phyloP scores from a whole-genome alignment of 2,329 filamentous ascomycete species.

The Paracorniculantispora psalliotae region DNA sequence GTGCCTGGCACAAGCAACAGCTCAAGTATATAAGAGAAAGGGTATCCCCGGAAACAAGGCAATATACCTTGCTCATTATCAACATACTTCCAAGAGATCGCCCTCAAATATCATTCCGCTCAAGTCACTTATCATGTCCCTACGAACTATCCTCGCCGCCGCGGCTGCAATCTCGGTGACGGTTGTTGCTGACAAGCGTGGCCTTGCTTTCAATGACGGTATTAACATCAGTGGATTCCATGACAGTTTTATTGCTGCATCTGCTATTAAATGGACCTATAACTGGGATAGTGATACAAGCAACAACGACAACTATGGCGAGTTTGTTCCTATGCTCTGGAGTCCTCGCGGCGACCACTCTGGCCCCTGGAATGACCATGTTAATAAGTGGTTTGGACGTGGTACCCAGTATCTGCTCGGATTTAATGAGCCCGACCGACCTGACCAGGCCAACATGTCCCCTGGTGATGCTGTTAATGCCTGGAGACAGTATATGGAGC shows the following conservation, averaged over 20 bases:
- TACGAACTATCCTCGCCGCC: background rate
- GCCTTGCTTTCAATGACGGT: slow-evolving; percentile 42
- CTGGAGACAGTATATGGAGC: slow-evolving; percentile 39
- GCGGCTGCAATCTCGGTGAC: slow-evolving; percentile 34
- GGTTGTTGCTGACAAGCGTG: slow-evolving; percentile 44
- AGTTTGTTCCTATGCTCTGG: slow-evolving; percentile 24
- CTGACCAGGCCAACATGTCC: slow-evolving; percentile 20
- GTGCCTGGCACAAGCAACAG: too few species aligned
- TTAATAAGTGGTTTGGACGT: slow-evolving; percentile 13
- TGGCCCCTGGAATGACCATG: slow-evolving; percentile 15
- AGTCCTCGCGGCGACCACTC: slow-evolving; percentile 16
- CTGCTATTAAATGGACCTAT: slow-evolving; percentile 20
- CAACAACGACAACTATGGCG: slow-evolving; percentile 16
- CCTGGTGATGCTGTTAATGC: slow-evolving; percentile 31
- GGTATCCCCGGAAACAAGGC: background rate
- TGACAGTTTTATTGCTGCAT: background rate
- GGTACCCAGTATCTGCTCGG: slow-evolving; percentile 19
- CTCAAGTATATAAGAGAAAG: background rate
- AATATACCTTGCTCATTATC: background rate
- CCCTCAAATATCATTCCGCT: background rate
- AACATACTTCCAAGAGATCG: background rate
- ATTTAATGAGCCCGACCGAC: slow-evolving; percentile 22
- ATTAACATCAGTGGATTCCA: slow-evolving; percentile 19
- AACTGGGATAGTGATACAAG: slow-evolving; percentile 22
- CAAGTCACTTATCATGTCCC: background rate